Evolutionary conservation across 139 green algal species (phyloP).

Genomic region (Spirogloea muscicola): DNA sequence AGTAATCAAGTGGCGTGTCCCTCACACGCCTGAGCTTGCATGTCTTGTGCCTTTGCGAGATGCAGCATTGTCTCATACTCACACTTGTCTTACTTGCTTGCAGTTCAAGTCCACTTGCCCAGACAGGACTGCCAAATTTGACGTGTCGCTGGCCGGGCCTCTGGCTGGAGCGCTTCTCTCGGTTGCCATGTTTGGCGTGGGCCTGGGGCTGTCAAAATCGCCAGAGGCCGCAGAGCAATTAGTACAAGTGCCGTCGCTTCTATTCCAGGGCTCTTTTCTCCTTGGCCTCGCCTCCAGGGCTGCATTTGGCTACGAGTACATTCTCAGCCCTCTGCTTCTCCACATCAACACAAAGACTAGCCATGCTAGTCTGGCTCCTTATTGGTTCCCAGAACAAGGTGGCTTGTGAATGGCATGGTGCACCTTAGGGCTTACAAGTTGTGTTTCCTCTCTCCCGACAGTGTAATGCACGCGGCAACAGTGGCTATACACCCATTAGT

Average conservation of each 20-base stretch:
- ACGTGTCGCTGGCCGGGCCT: constrained; percentile 34
- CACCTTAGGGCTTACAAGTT: too few relatives aligned
- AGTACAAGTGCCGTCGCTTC: constrained; percentile 29
- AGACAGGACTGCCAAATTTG: constrained; percentile 39
- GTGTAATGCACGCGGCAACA: constrained; percentile 27
- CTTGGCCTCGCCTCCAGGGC: constrained; percentile 17
- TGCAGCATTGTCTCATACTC: too few relatives aligned
- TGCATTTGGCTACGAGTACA: constrained; percentile 39
- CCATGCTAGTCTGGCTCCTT: too few relatives aligned
- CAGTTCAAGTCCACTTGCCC: constrained; percentile 40
- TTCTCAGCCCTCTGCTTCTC: background rate
- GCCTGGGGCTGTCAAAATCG: constrained; percentile 10
- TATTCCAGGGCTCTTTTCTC: constrained; percentile 40
- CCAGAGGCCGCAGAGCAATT: constrained; percentile 19
- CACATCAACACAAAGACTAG: too few relatives aligned
- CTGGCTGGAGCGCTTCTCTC: constrained; percentile 20
- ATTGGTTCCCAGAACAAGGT: too few relatives aligned
- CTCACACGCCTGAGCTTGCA: too few relatives aligned
- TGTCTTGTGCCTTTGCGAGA: too few relatives aligned
- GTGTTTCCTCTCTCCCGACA: too few relatives aligned
- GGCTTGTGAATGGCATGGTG: constrained; percentile 3
- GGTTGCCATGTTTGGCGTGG: constrained; percentile 30
- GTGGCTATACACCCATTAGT: constrained; percentile 43
- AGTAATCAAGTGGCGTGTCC: too few relatives aligned
- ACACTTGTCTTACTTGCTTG: too few relatives aligned